phyloP scores from a whole-genome alignment of 192 early-diverging fungal species.

The Nowakowskiella sp. region DNA sequence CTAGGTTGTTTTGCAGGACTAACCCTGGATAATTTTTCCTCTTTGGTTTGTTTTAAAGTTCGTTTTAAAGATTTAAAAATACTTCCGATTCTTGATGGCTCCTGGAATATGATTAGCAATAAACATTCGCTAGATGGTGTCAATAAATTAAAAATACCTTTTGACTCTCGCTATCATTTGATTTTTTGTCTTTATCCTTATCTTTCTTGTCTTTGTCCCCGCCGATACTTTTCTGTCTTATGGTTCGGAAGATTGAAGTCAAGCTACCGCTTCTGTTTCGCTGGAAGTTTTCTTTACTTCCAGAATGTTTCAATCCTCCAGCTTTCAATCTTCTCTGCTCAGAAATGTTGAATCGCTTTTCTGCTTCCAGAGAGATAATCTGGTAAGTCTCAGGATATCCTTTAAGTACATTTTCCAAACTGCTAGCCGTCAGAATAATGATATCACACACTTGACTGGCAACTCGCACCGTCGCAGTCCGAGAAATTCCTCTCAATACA shows the following conservation, averaged over 20 bases:
- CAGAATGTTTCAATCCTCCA: not conserved
- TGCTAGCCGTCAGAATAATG: conserved; percentile 29
- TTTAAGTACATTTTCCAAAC: conserved; percentile 32
- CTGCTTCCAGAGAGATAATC: conserved; percentile 36
- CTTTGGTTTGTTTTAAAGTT: conserved; percentile 15
- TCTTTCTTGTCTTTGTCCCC: not conserved
- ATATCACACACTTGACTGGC: conserved; percentile 24
- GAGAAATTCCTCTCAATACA: conserved; percentile 26
- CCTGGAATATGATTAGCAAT: no score
- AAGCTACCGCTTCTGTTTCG: not conserved
- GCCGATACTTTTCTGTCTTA: conserved; percentile 6
- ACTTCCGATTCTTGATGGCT: no score
- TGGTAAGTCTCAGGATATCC: conserved; percentile 44
- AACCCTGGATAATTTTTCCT: conserved; percentile 6
- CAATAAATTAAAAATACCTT: no score
- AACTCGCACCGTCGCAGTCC: conserved; percentile 38
- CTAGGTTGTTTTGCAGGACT: not conserved
- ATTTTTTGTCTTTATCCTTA: not conserved
- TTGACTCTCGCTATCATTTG: not conserved
- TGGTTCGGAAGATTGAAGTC: not conserved
- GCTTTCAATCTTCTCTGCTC: conserved; percentile 18
- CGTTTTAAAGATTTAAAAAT: conserved; percentile 16
- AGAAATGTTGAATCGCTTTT: conserved; percentile 26
- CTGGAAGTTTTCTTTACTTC: not conserved
- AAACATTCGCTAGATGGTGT: no score